phyloP scores from a whole-genome alignment of 306 rosid genomes.

The Prunus fruticosa region DNA sequence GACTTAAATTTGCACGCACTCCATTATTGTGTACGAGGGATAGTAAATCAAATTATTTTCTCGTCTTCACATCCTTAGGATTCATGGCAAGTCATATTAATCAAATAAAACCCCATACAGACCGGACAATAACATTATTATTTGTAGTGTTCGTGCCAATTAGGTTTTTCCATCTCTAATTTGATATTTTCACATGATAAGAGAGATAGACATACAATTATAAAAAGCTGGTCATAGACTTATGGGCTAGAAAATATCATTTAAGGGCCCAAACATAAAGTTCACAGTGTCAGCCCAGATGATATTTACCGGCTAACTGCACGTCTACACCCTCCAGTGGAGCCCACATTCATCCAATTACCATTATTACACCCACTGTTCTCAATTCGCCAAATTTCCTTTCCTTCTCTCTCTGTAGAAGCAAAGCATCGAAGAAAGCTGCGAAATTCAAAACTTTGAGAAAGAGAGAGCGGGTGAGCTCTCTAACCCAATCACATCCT shows the following conservation, averaged over 20 bases:
- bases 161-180: no score
- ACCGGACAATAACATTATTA: no score
- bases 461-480: neutral
- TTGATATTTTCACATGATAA: no score
- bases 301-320: neutral
- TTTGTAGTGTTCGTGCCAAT: no score
- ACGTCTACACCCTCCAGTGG: neutral
- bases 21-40: no score
- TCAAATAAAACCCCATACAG: no score
- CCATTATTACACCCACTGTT: neutral
- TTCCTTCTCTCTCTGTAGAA: neutral
- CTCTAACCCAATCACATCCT: neutral
- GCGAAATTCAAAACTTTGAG: neutral
- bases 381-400: neutral
- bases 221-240: neutral
- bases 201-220: no score
- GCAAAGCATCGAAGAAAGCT: neutral
- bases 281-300: slow-evolving; percentile 1
- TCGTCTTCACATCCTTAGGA: no score
- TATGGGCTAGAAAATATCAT: neutral
- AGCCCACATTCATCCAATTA: slow-evolving; percentile 13
- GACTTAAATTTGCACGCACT: no score
- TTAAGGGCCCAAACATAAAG: neutral
- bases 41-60: no score
- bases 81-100: no score